Conservation (phyloP, 208 protist genomes). For the Trypanosoma congolense region DNA sequence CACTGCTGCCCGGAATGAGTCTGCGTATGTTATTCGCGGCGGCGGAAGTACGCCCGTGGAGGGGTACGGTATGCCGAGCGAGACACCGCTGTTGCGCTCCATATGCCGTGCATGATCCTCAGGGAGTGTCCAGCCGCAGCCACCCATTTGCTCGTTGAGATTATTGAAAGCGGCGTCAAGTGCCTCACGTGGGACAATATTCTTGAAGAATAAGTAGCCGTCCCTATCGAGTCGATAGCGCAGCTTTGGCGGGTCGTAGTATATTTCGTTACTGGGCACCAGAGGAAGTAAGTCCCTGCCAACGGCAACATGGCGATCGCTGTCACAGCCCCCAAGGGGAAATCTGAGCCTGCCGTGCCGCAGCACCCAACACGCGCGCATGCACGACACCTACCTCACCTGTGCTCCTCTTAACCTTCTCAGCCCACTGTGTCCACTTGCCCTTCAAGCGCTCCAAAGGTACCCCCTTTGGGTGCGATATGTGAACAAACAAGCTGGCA, state of each 20-base stretch:
- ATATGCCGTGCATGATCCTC: conserved; percentile 38
- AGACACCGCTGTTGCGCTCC: conserved; percentile 44
- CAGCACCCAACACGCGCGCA: conserved; percentile 30
- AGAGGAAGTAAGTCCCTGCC: conserved; percentile 62
- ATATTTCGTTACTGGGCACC: conserved; percentile 81
- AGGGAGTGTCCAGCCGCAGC: conserved; percentile 50
- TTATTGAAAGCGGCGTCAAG: conserved; percentile 55
- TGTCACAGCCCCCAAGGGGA: conserved; percentile 40
- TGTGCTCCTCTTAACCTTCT: neutral
- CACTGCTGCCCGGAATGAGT: conserved; percentile 54
- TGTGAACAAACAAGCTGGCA: too few species aligned
- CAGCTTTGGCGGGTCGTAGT: conserved; percentile 79
- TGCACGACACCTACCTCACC: conserved; percentile 3
- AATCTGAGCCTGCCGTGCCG: conserved; percentile 65
- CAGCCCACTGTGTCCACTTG: too few species aligned
- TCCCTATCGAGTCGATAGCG: conserved; percentile 75
- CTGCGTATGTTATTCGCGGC: conserved; percentile 50
- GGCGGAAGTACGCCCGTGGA: conserved; percentile 39
- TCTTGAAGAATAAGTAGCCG: conserved; percentile 86
- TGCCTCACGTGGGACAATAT: conserved; percentile 57
- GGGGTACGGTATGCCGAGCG: conserved; percentile 68
- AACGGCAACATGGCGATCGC: conserved; percentile 30
- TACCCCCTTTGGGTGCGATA: too few species aligned
- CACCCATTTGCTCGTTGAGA: conserved; percentile 57
- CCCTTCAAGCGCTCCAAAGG: too few species aligned